Conservation (phyloP, 805 yeast species). For the Kregervanrija fluxuum region DNA sequence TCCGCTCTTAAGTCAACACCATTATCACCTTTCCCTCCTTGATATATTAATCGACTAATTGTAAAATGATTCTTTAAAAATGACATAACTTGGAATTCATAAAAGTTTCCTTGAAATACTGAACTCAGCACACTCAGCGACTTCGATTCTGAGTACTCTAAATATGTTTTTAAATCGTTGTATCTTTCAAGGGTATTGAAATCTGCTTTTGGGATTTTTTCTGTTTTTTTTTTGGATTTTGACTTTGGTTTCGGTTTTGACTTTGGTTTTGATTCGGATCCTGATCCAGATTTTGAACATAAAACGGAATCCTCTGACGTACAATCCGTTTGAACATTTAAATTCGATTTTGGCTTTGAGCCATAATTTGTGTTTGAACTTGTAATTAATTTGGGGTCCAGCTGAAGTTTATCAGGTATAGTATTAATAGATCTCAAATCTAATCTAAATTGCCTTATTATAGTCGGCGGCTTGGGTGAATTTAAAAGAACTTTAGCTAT, state of each 20-base stretch:
- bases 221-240: neutral
- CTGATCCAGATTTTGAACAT: too few species aligned
- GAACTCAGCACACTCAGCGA: constrained; percentile 38
- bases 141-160: constrained; percentile 25
- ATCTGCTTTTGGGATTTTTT: neutral
- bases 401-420: too few species aligned
- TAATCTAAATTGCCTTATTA: too few species aligned
- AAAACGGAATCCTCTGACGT: too few species aligned
- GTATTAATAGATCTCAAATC: too few species aligned
- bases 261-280: neutral
- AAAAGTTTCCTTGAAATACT: constrained; percentile 48
- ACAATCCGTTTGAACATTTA: too few species aligned
- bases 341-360: too few species aligned
- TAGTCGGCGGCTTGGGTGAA: too few species aligned
- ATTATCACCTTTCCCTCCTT: constrained; percentile 50
- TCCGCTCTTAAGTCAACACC: constrained; percentile 51
- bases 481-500: too few species aligned
- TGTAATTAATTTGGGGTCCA: too few species aligned
- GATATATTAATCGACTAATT: constrained; percentile 32
- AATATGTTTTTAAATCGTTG: constrained; percentile 26
- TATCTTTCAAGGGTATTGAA: constrained; percentile 15
- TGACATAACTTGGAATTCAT: constrained; percentile 39
- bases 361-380: too few species aligned
- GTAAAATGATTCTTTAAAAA: constrained; percentile 32
- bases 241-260: neutral